Conservation (phyloP, 2,329 filamentous ascomycete species). For the Thelonectria discophora region DNA sequence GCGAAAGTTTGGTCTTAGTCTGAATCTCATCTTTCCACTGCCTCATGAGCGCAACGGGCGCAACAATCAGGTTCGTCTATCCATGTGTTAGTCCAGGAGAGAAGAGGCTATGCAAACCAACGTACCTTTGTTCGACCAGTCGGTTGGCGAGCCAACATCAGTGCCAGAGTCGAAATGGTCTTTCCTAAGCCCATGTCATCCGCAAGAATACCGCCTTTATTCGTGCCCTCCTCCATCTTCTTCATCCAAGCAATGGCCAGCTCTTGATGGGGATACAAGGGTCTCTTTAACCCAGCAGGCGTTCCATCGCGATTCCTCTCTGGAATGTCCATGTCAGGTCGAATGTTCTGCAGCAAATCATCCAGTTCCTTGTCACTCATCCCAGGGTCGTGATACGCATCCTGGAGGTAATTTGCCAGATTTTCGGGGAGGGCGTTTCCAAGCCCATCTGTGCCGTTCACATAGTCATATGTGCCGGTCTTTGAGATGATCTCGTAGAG, state of each 20-base stretch:
- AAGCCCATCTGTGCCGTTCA: constrained; percentile 46
- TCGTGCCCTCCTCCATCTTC: constrained; percentile 78
- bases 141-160: constrained; percentile 76
- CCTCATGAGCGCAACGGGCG: constrained; percentile 79
- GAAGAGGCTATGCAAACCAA: neutral
- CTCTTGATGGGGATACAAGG: constrained; percentile 84
- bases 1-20: constrained; percentile 68
- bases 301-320: constrained; percentile 72
- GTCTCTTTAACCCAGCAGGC: constrained; percentile 72
- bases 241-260: constrained; percentile 86
- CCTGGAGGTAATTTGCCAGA: constrained; percentile 30
- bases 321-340: constrained; percentile 73
- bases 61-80: constrained; percentile 84
- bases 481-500: constrained; percentile 50
- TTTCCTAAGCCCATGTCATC: constrained; percentile 96
- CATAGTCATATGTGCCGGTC: constrained; percentile 51
- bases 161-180: constrained; percentile 82
- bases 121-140: constrained; percentile 50
- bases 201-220: constrained; percentile 87
- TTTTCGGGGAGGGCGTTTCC: constrained; percentile 49
- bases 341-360: constrained; percentile 75
- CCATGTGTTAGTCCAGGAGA: constrained; percentile 43
- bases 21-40: constrained; percentile 87
- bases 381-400: constrained; percentile 49
- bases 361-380: constrained; percentile 71